Base-by-base conservation (phyloP, 805 yeast species). In the Hanseniaspora singularis region DNA sequence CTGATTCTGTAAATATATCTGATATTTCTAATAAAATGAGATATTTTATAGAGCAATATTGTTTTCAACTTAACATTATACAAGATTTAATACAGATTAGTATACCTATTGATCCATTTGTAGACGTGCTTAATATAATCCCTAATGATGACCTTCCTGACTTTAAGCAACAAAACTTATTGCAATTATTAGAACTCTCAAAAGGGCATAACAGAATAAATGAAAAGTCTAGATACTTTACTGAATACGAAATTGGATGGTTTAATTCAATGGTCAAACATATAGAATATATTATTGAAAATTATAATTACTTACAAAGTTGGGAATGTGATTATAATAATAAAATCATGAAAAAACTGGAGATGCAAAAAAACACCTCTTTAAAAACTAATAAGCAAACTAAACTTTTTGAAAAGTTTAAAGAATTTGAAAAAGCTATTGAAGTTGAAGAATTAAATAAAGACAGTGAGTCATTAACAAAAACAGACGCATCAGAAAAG, bases 101-200 rank as follows among this genome's bases (percentile, higher is more conserved):
- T 14, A 44, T 44, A 10, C 48, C 48, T 16, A 26, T 44, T 6
- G 48, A 44, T 24, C 48, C 48, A 18, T 44, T 44, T 37, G 48
- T 44, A 15, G 48, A 44, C 37, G 41, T 37, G 9, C 23, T 44
- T 5, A 41, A 44, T 16, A 31, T 44, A 7, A 26, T 37, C 3
- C 23, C 41, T 11, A 44, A 31, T 37, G 48, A 44, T 19, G 41
- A 44, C 16, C 22, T 44, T 4, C 28, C 48, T 15, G 33, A 30
- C 8, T 26, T 23, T 4, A 44, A 44, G 12, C 48, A 44, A 22
- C 14, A 9, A 7, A n/a, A 20, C 24, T 3, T 44, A 16, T 16
- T 44, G 10, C 32, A 44, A 9, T 16, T 44, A 10, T 15, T 44
- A 12, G n/a, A n/a, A n/a, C n/a, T n/a, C n/a, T n/a, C n/a, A n/a